Percentiles rank a stretch among this genome's conserved stretches.
Conservation (phyloP, 2,329 filamentous ascomycete genomes). For the Aspergillus ustus region DNA sequence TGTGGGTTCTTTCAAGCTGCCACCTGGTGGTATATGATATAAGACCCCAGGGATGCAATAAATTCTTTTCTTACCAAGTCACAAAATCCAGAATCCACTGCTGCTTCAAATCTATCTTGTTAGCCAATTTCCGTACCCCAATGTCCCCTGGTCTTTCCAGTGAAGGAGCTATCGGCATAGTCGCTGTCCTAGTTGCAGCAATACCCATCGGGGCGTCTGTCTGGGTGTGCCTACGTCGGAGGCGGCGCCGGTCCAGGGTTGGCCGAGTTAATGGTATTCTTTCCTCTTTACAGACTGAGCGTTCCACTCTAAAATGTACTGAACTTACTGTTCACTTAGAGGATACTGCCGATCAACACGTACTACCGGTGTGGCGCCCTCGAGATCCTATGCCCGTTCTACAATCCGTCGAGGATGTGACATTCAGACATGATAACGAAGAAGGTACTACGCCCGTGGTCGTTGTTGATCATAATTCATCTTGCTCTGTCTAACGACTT, state of each 20-base stretch:
- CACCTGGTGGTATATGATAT: too few species aligned
- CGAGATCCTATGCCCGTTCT: neutral
- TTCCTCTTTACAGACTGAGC: neutral
- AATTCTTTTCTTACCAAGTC: too few species aligned
- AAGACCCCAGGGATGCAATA: too few species aligned
- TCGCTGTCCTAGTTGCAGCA: neutral
- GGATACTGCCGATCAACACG: neutral
- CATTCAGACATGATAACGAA: neutral
- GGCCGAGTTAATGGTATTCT: neutral
- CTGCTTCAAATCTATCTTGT: too few species aligned
- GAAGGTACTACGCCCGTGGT: too few species aligned
- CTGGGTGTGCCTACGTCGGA: neutral
- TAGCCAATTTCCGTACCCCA: neutral
- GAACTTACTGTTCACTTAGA: neutral
- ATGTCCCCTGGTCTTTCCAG: neutral
- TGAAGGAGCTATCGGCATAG: neutral
- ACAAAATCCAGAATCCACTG: too few species aligned
- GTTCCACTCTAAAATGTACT: neutral
- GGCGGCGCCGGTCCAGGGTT: neutral
- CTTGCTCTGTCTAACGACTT: neutral
- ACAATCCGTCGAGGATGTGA: neutral
- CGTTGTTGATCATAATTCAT: too few species aligned
- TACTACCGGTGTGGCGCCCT: neutral
- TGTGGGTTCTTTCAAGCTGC: too few species aligned
- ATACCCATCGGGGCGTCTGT: neutral